These are phyloP conservation scores for Gossypium gossypioides DNA, from an alignment of 441 rosid species.

Conservation along the genomic window DNA sequence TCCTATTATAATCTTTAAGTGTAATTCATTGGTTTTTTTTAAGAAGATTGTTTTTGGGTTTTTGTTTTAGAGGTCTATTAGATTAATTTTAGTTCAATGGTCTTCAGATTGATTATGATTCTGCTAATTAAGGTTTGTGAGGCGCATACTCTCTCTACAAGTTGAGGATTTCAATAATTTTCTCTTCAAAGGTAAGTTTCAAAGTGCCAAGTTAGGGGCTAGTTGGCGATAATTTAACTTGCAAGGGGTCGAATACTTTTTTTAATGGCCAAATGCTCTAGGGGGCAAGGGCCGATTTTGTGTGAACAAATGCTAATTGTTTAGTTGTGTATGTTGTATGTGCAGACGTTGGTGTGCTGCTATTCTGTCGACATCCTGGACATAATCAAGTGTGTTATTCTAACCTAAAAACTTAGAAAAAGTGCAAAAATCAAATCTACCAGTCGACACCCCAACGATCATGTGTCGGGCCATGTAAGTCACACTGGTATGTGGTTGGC, in stretches of 20 bases:
- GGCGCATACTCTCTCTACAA: no score
- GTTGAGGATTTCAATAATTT: background rate
- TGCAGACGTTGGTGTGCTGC: background rate
- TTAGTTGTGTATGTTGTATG: background rate
- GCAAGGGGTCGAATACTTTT: background rate
- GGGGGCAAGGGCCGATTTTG: background rate
- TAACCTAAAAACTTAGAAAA: no score
- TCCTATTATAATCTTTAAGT: background rate
- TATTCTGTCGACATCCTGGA: background rate
- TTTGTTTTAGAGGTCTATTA: background rate
- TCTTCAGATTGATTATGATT: background rate
- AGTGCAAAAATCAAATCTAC: background rate
- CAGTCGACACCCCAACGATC: background rate
- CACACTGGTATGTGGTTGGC: background rate
- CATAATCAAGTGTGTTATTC: background rate
- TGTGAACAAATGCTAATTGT: background rate
- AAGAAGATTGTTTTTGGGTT: background rate
- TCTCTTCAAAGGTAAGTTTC: background rate
- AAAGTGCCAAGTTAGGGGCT: background rate
- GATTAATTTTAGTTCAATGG: background rate
- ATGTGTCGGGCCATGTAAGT: background rate
- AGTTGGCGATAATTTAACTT: background rate
- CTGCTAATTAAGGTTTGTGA: no score
- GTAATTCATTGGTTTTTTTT: background rate
- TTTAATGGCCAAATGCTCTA: background rate